Base-by-base conservation (phyloP, 176 grass and related monocot genomes). In the Alloteropsis semialata region DNA sequence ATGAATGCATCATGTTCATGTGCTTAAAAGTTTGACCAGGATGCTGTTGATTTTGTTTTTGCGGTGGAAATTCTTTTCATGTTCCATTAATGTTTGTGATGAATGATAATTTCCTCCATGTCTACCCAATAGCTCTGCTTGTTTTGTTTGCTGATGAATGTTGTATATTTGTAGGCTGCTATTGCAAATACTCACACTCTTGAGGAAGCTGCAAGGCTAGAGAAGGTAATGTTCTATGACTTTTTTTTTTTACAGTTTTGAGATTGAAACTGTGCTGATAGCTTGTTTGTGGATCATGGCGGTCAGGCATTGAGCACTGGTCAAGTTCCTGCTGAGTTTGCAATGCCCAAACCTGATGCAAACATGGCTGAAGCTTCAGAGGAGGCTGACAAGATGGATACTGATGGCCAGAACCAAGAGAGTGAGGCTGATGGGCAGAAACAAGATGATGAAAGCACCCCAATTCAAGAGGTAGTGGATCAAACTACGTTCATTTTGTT, bases 121-220 rank as follows among this genome's bases (percentile, higher is more conserved):
- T 51, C 45, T 28, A 13, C 28, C 27, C 2, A 11, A 72, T 62
- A 36, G 28, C 16, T 68, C 10, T 68, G 48, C n/a, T 10, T 60
- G 39, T 21, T 27, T 33, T 60, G 34, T 66, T 25, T 22, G 45
- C 38, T 86, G 30, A 81, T 53, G 37, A 65, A 4, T 88, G 21
- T 59, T 75, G 7, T 36, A 32, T 8, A 9, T 85, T 34, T 74
- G 65, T 48, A 99, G 93, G 91, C 97, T 85, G 93, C 97, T 55
- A 99, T 96, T 77, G 81, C 87, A 13, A 99, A 92, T 79, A 89
- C 97, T 56, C 97, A 99, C 83, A 99, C 97, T 57, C 93, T 99
- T 61, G 97, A 99, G 54, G 97, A 99, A 87, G 97, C 93, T 84
- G 91, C 87, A 61, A 92, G 91, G 73, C 97, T 99, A 42, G 97